Evolutionary conservation across 257 asterid species (phyloP).

Genomic region (Primulina eburnea): DNA sequence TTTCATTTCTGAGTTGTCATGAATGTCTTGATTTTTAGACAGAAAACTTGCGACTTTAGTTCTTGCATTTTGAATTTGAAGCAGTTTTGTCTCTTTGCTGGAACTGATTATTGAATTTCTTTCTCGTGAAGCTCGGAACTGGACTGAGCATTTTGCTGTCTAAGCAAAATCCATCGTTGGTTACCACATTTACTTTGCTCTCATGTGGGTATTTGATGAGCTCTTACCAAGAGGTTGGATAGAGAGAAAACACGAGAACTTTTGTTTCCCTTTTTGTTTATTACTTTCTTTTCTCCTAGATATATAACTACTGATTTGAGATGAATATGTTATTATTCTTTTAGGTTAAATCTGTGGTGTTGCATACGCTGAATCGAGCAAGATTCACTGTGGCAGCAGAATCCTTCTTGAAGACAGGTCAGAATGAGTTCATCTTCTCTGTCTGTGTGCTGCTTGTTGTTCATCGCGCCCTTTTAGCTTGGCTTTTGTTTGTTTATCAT

Average conservation of each 20-base stretch:
- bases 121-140: constrained; percentile 82
- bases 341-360: constrained; percentile 92
- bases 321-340: constrained; percentile 17
- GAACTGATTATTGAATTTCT: constrained; percentile 32
- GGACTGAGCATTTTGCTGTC: constrained; percentile 87
- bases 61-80: constrained; percentile 10
- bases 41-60: background rate
- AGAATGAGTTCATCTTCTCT: constrained; percentile 9
- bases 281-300: background rate
- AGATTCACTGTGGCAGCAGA: constrained; percentile 96
- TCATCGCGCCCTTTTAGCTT: background rate
- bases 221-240: constrained; percentile 88
- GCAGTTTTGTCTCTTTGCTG: constrained; percentile 14
- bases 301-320: constrained; percentile 17
- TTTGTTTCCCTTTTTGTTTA: background rate
- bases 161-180: constrained; percentile 85
- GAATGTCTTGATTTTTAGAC: background rate
- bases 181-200: constrained; percentile 71
- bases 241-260: constrained; percentile 16
- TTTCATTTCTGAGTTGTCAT: background rate
- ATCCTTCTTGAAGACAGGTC: constrained; percentile 87
- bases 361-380: constrained; percentile 90
- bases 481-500: background rate
- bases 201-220: constrained; percentile 93
- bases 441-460: background rate